A percentile compares a stretch with the other conserved stretches of the same genome.
phyloP scores from a whole-genome alignment of 2,329 filamentous ascomycete species.

The Penicillium sp. region DNA sequence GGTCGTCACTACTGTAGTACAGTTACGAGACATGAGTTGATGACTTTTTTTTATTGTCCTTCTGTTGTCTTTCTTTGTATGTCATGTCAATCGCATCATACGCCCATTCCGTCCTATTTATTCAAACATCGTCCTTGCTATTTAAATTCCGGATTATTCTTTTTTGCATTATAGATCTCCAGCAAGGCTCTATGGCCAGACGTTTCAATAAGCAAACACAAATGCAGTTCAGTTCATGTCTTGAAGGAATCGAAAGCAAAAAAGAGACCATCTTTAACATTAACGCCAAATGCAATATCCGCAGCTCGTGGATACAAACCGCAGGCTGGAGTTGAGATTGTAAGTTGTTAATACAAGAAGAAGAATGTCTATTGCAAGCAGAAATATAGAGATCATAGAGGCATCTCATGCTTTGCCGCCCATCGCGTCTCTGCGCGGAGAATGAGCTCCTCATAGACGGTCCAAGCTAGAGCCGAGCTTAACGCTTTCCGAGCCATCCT shows the following conservation, averaged over 20 bases:
- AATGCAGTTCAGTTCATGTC: too few species aligned
- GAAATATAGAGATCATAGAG: conserved; percentile 15
- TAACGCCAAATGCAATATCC: conserved; percentile 13
- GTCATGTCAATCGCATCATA: conserved; percentile 14
- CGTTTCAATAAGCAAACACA: background rate
- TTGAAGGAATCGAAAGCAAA: too few species aligned
- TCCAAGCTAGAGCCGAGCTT: conserved; percentile 96
- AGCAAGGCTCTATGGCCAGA: background rate
- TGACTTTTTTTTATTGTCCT: conserved; percentile 15
- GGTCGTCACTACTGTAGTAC: conserved; percentile 15
- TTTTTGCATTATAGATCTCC: background rate
- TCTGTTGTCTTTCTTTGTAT: background rate
- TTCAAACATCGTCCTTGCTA: conserved; percentile 4
- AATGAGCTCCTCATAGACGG: conserved; percentile 91
- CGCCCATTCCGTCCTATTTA: conserved; percentile 10
- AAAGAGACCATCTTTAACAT: too few species aligned
- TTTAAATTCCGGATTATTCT: conserved; percentile 1
- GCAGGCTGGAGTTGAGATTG: conserved; percentile 4
- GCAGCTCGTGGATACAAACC: conserved; percentile 4
- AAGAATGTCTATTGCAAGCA: background rate
- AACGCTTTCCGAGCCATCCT: conserved; percentile 90
- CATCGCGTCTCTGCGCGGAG: conserved; percentile 65
- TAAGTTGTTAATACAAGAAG: conserved; percentile 24
- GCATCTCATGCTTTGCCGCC: conserved; percentile 34
- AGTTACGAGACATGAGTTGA: conserved; percentile 30